These are phyloP conservation scores for Apostasia ramifera DNA, from an alignment of 106 monocot genomes.

Conservation along the genomic window DNA sequence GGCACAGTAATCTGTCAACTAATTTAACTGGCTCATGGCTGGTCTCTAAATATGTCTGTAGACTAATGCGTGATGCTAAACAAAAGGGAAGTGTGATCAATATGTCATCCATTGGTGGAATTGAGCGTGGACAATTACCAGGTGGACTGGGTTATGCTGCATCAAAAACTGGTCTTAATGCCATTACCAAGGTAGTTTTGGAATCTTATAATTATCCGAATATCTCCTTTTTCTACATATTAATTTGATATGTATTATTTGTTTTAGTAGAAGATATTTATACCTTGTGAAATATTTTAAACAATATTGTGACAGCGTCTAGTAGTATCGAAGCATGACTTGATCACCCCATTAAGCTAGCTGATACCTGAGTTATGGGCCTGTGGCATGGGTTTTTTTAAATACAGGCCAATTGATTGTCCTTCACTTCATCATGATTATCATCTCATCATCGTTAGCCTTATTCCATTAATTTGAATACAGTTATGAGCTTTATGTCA, in stretches of 20 bases:
- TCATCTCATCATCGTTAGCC: too few species aligned
- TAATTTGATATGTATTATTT: not conserved
- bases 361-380: too few species aligned
- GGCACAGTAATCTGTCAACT: slow-evolving; percentile 35
- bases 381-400: too few species aligned
- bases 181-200: slow-evolving; percentile 44
- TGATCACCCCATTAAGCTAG: too few species aligned
- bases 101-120: slow-evolving; percentile 59
- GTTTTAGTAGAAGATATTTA: not conserved
- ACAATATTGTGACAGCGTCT: too few species aligned
- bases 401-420: too few species aligned
- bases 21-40: slow-evolving; percentile 73
- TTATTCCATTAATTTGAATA: too few species aligned
- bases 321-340: too few species aligned
- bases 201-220: not conserved
- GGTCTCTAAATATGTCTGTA: slow-evolving; percentile 58
- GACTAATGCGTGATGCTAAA: slow-evolving; percentile 50
- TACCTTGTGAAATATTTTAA: not conserved
- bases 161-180: slow-evolving; percentile 51
- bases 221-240: not conserved
- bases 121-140: slow-evolving; percentile 49
- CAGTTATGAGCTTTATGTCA: too few species aligned
- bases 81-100: slow-evolving; percentile 57
- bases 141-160: slow-evolving; percentile 51
- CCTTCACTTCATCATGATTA: too few species aligned